phyloP scores from a whole-genome alignment of 1,284 basidiomycete genomes.

The Malassezia equina region DNA sequence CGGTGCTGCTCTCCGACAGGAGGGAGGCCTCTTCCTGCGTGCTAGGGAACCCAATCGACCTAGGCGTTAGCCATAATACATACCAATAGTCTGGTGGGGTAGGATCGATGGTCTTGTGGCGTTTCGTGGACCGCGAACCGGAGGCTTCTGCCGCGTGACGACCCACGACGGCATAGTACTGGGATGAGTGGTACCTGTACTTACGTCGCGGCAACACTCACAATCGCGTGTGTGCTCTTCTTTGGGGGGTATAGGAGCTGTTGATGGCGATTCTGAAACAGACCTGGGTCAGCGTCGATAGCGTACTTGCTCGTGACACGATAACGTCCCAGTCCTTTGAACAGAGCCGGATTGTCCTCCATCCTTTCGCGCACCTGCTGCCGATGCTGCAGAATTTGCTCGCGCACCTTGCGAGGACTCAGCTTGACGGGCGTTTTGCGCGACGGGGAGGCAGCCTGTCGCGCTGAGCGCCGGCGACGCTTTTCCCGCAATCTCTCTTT shows the following conservation, averaged over 20 bases:
- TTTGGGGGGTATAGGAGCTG: background rate
- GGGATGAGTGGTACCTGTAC: background rate
- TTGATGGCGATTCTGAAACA: background rate
- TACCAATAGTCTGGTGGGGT: slow-evolving; percentile 19
- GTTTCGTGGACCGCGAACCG: background rate
- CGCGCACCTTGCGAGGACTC: background rate
- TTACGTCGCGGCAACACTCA: slow-evolving; percentile 10
- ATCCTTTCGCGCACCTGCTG: slow-evolving; percentile 4
- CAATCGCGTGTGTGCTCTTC: slow-evolving; percentile 5
- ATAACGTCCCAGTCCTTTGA: slow-evolving; percentile 11
- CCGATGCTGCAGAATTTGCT: slow-evolving; percentile 5
- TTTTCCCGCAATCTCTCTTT: background rate
- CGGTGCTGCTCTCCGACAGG: background rate
- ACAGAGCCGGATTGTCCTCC: slow-evolving; percentile 1
- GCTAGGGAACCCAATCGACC: slow-evolving; percentile 11
- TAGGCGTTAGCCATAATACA: background rate
- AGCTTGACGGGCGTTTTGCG: background rate
- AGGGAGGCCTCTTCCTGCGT: background rate
- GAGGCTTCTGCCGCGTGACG: background rate
- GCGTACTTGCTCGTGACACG: background rate
- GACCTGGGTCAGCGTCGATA: background rate
- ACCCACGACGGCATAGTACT: slow-evolving; percentile 8
- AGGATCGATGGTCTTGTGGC: background rate
- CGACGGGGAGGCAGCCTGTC: background rate
- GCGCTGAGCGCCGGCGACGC: background rate